Conservation (phyloP, 1,284 basidiomycete species). For the Leccinum huronense region DNA sequence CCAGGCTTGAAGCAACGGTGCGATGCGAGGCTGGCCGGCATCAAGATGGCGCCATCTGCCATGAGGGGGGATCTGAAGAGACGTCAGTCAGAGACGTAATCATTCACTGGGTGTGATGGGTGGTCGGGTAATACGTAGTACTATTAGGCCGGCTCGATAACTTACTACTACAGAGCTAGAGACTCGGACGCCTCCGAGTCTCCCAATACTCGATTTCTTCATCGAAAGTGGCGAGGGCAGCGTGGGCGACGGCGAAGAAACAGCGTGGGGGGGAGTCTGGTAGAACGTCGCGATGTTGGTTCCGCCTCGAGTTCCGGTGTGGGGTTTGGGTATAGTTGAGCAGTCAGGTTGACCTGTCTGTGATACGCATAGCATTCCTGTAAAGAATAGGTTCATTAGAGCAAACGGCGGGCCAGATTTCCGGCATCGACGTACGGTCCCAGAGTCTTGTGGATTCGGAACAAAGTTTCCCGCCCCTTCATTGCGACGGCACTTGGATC, state of each 20-base stretch:
- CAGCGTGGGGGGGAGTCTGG: conserved; percentile 2
- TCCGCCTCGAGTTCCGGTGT: conserved; percentile 17
- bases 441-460: conserved; percentile 11
- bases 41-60: conserved; percentile 91
- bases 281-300: conserved; percentile 28
- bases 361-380: conserved; percentile 26
- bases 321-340: conserved; percentile 25
- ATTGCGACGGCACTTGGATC: conserved; percentile 18
- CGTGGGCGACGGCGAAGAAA: no score
- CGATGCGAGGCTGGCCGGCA: conserved; percentile 60
- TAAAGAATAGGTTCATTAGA: conserved; percentile 7
- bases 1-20: conserved; percentile 60
- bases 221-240: no score
- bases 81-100: conserved; percentile 10
- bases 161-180: no score
- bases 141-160: no score
- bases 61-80: conserved; percentile 77
- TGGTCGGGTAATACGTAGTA: neutral
- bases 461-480: conserved; percentile 26
- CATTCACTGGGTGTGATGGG: neutral
- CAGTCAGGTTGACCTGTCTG: conserved; percentile 25
- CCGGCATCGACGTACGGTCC: conserved; percentile 17
- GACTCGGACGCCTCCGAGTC: no score
- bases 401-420: neutral
- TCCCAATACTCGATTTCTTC: no score